Base-by-base conservation (phyloP, 176 grass and related monocot species). In the Coix lacrymajobi region DNA sequence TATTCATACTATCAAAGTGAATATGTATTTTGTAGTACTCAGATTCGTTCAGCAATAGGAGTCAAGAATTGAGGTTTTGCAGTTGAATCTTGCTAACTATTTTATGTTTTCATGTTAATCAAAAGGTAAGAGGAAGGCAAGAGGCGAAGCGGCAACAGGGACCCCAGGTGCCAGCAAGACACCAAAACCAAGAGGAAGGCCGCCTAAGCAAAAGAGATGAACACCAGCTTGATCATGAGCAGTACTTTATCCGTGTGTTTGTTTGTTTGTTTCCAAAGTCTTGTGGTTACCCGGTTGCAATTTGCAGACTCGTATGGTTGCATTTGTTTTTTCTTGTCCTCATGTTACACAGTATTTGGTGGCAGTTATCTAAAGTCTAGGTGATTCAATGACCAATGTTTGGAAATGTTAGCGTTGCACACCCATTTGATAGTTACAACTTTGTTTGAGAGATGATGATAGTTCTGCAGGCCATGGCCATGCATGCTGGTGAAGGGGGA, bases 101-200 rank as follows among this genome's bases (percentile, higher is more conserved):
- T 46, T 64, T 22, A 45, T 74, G 17, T 44, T 79, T 31, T 16
- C 20, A 34, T 79, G 29, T 24, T 14, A 48, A 79, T 32, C 60
- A 79, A 66, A 46, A 78, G 56, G 14, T 22, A 64, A 78, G 25
- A 78, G 63, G 36, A 78, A 30, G 38, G 19, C 17, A 64, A 45
- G 28, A 56, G n/a, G 15, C n/a, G 56, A 81, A 26, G 8, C n/a
- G 10, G 20, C 32, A 56, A 20, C 10, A 71, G 13, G 41, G 45
- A 39, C 31, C 15, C 19, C 36, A 71, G 3, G 37, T 15, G 10
- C 32, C 39, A n/a, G 32, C 16, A 71, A 39, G 48, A 26, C 29
- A 66, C 30, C 29, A 79, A 66, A 38, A 44, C 34, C 79, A 84
- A 54, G 40, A 65, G 10, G 66, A 34, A 87, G 61, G 36, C 46